Evolutionary conservation across 257 asterid species (phyloP).

Genomic region (Striga asiatica): DNA sequence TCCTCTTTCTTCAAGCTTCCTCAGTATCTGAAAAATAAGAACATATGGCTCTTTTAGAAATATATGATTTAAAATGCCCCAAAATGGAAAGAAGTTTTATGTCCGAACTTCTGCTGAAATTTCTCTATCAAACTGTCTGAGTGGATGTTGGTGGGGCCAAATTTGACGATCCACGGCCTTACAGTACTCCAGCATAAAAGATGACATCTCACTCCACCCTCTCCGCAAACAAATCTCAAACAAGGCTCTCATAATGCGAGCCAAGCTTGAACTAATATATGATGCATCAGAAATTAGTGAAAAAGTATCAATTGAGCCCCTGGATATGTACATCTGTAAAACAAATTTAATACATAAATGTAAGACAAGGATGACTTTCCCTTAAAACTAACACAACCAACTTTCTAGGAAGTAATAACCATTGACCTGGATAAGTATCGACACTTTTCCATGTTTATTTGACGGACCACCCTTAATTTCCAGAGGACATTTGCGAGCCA

Average conservation of each 20-base stretch:
- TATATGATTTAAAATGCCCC: neutral
- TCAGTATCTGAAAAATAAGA: conserved; percentile 47
- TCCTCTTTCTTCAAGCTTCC: conserved; percentile 89
- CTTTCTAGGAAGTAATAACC: conserved; percentile 13
- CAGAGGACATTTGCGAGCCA: conserved; percentile 69
- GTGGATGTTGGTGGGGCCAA: conserved; percentile 98
- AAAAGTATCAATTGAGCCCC: conserved; percentile 72
- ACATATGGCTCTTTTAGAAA: neutral
- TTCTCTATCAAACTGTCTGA: conserved; percentile 87
- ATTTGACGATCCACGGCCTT: conserved; percentile 96
- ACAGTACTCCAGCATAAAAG: conserved; percentile 78
- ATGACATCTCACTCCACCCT: conserved; percentile 98
- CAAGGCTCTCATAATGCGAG: conserved; percentile 90
- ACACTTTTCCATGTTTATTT: conserved; percentile 84
- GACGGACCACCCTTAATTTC: conserved; percentile 97
- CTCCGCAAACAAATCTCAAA: conserved; percentile 90
- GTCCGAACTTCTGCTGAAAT: conserved; percentile 61
- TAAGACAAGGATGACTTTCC: conserved; percentile 14
- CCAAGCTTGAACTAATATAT: conserved; percentile 91
- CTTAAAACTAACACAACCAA: conserved; percentile 11
- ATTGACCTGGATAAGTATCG: conserved; percentile 85
- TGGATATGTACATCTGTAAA: conserved; percentile 79
- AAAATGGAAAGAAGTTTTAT: conserved; percentile 7
- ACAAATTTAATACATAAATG: conserved; percentile 17
- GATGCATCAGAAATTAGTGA: conserved; percentile 90